Base-by-base conservation (phyloP, 2,329 filamentous ascomycete genomes). In the Calonectria pseudoreteaudii region DNA sequence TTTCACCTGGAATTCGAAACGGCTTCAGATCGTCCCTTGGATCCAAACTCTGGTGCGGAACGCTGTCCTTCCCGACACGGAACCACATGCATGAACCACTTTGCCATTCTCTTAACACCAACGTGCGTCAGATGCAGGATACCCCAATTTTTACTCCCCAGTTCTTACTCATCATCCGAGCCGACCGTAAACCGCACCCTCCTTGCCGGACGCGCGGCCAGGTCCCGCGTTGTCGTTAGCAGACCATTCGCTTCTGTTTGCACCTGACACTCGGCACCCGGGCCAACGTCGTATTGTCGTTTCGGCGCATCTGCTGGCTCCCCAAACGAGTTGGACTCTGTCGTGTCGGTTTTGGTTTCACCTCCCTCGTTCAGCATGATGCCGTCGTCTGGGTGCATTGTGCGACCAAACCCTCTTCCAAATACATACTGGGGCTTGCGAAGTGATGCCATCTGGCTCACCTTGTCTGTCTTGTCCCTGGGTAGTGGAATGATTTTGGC, bases 361-460 rank as follows among this genome's bases (percentile, higher is more conserved):
- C 62, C 74, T 56, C 69, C 66, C 38, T 83, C 81, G 8, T 78
- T 76, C 58, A 82, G 71, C 34, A 88, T 76, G 47, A 90, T 78
- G 16, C 85, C 88, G 28, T 90, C 87, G 53, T 90, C 87, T 0
- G 88, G 86, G 53, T 88, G 82, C 18, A 84, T 69, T 6, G 75
- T 71, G 30, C 74, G 79, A 9, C 88, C 88, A 70, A 89, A 88
- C 3, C 86, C 88, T 72, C 86, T 83, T 0, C 89, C 87, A 70
- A 92, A 92, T 4, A 92, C 80, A 20, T 83, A 85, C 76, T 89
- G 88, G 4, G 89, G 87, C 7, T 78, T 80, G 49, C 80, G 74
- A 20, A 92, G 81, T 34, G 82, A 79, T 2, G 87, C 84, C 84
- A 91, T 90, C 80, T 92, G 89, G 8, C 85, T 85, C 18, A 85